Evolutionary conservation across 495 filamentous ascomycete species (phyloP).

Genomic region (Penicillium antarcticum): DNA sequence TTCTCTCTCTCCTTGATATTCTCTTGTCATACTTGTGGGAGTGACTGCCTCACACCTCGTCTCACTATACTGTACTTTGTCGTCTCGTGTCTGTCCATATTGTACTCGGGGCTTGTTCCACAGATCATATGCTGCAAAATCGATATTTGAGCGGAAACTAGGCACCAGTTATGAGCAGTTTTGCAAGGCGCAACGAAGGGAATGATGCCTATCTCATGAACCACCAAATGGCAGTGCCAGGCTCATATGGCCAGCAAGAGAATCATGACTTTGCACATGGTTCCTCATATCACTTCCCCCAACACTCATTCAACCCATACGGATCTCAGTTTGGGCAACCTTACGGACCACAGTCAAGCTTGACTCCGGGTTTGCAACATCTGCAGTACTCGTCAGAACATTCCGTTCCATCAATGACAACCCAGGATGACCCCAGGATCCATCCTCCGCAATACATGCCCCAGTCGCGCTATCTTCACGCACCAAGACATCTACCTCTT

Average conservation of each 20-base stretch:
- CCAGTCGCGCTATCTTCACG: constrained; percentile 34
- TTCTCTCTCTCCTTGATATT: background rate
- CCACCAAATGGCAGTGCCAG: constrained; percentile 32
- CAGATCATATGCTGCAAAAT: too few species aligned
- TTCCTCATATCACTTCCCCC: constrained; percentile 34
- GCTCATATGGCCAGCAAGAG: constrained; percentile 32
- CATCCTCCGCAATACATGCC: constrained; percentile 36
- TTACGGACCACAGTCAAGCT: constrained; percentile 30
- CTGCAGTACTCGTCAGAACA: constrained; percentile 34
- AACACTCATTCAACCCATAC: constrained; percentile 36
- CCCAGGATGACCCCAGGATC: constrained; percentile 28
- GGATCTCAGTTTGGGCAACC: constrained; percentile 32
- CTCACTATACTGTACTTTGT: background rate
- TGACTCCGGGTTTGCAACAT: constrained; percentile 30
- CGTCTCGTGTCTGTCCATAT: too few species aligned
- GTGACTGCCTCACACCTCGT: too few species aligned
- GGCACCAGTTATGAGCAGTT: constrained; percentile 31
- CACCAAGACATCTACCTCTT: constrained; percentile 33
- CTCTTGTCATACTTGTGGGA: background rate
- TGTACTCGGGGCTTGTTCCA: too few species aligned
- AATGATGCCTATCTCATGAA: constrained; percentile 39
- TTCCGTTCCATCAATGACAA: constrained; percentile 31
- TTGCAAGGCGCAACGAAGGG: constrained; percentile 35
- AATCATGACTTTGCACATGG: constrained; percentile 33
- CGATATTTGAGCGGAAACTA: background rate